Evolutionary conservation across 805 yeast genomes (phyloP).

Genomic region (Wilhelminamyces savonicus): DNA sequence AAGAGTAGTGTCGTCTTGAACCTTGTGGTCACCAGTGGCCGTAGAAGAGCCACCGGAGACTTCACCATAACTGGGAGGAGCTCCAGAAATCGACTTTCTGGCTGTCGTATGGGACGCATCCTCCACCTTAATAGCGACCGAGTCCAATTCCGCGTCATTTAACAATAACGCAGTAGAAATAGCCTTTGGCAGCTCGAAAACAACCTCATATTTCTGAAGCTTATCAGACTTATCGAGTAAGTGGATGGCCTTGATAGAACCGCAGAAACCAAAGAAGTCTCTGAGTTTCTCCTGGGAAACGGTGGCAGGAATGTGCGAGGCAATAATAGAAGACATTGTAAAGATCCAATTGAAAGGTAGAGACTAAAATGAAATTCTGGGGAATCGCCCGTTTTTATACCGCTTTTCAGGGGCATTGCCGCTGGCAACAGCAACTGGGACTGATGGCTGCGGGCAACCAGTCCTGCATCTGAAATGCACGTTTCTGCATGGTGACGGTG

Average conservation of each 20-base stretch:
- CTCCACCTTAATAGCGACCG: constrained; percentile 45
- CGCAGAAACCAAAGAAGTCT: constrained; percentile 74
- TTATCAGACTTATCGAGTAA: constrained; percentile 20
- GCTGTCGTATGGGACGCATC: constrained; percentile 13
- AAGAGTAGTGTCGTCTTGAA: constrained; percentile 9
- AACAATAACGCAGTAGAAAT: constrained; percentile 64
- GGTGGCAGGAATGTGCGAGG: constrained; percentile 47
- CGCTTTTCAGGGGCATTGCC: too few relatives aligned
- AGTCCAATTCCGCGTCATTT: constrained; percentile 69
- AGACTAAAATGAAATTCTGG: too few relatives aligned
- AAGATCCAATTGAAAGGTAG: too few relatives aligned
- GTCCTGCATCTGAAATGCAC: too few relatives aligned
- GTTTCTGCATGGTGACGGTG: too few relatives aligned
- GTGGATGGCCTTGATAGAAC: constrained; percentile 36
- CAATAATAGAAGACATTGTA: constrained; percentile 41
- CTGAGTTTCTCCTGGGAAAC: constrained; percentile 46
- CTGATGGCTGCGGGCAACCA: too few relatives aligned
- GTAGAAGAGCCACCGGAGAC: constrained; percentile 2
- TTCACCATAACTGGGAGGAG: constrained; percentile 7
- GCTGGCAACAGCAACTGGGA: too few relatives aligned
- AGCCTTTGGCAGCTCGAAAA: constrained; percentile 54
- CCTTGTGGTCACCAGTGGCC: constrained; percentile 12
- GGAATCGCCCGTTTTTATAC: too few relatives aligned
- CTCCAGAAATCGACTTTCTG: constrained; percentile 3
- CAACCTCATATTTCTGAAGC: constrained; percentile 39